Conservation (phyloP, 306 rosid genomes). For the Vigna radiata region DNA sequence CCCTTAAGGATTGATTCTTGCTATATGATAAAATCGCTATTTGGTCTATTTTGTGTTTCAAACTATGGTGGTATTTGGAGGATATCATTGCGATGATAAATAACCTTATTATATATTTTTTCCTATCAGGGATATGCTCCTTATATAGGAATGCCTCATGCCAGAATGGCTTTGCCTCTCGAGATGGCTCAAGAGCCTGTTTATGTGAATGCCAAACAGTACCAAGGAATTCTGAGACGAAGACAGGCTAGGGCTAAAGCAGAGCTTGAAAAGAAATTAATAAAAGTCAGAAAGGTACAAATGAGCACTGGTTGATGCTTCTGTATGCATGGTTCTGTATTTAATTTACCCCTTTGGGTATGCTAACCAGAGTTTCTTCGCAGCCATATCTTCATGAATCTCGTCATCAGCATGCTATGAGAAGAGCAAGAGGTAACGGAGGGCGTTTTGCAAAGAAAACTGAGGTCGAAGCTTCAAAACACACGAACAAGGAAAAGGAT, state of each 20-base stretch:
- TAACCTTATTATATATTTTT: constrained; percentile 21
- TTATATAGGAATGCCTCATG: constrained; percentile 77
- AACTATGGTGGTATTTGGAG: not conserved
- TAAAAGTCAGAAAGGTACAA: constrained; percentile 85
- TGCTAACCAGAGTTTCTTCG: constrained; percentile 39
- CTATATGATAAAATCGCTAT: not conserved
- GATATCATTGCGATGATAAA: not conserved
- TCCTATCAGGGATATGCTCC: constrained; percentile 73
- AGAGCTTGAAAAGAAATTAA: constrained; percentile 84
- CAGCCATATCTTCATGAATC: constrained; percentile 97
- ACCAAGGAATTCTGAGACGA: constrained; percentile 86
- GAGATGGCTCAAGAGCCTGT: constrained; percentile 97
- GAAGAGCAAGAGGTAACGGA: constrained; percentile 85
- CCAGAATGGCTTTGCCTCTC: constrained; percentile 93
- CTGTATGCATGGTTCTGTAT: not conserved
- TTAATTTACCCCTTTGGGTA: not conserved
- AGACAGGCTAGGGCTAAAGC: constrained; percentile 95
- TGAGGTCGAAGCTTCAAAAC: constrained; percentile 46
- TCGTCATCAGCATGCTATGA: constrained; percentile 92
- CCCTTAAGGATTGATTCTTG: constrained; percentile 17
- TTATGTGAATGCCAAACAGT: constrained; percentile 91
- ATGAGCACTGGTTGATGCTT: not conserved
- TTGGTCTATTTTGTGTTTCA: not conserved
- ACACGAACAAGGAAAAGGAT: constrained; percentile 52
- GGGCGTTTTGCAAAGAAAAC: constrained; percentile 92